phyloP scores from a whole-genome alignment of 202 grass and related monocot genomes.

The Carex sylvatica region DNA sequence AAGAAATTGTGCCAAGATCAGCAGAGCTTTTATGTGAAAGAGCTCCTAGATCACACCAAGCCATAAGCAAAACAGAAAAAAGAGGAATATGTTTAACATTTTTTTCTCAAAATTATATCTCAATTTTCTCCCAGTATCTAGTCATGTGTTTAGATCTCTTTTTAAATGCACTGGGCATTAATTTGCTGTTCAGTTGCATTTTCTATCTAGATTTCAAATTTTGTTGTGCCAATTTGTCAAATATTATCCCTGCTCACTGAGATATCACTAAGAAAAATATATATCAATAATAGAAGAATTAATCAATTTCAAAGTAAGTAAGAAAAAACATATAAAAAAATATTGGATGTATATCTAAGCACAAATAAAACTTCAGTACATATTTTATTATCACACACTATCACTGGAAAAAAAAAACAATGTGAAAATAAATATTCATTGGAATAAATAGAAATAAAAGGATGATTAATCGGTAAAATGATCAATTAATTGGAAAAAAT shows the following conservation, averaged over 20 bases:
- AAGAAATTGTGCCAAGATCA: slow-evolving; percentile 36
- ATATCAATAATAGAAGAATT: no score
- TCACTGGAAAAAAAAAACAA: no score
- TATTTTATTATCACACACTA: no score
- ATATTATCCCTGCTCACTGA: background rate
- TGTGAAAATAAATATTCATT: no score
- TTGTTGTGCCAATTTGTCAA: background rate
- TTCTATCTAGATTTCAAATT: background rate
- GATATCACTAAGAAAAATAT: background rate
- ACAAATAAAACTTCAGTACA: no score
- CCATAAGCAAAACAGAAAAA: background rate
- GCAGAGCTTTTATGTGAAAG: slow-evolving; percentile 34
- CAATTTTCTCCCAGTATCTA: background rate
- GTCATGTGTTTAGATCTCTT: background rate
- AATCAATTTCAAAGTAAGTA: no score
- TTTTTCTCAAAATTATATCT: background rate
- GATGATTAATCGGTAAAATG: no score
- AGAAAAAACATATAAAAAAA: no score
- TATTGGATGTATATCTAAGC: no score
- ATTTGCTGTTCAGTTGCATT: background rate
- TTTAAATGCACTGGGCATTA: background rate
- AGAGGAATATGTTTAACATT: background rate
- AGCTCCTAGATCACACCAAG: slow-evolving; percentile 21
- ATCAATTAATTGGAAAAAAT: no score
- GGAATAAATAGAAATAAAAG: no score